Base-by-base conservation (phyloP, 805 yeast genomes). In the Phaffomyces antillensis region DNA sequence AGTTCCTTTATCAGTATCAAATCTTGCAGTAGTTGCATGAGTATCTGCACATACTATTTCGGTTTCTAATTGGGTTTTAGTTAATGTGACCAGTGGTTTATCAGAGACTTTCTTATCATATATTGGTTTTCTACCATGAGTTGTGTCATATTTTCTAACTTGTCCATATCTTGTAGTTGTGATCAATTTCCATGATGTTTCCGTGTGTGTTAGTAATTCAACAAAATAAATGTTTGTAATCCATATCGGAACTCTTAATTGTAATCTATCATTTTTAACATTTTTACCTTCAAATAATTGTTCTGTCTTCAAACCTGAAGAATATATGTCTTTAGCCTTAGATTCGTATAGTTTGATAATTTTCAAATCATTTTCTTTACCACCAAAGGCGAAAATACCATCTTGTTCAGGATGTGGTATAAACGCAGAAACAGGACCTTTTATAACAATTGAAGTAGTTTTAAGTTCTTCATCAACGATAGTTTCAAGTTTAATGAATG, bases 231-330 rank as follows among this genome's bases (percentile, higher is more conserved):
- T 70, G 44, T 74, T 72, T 6, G 80, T 75, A 35, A 87, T 73
- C 86, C 95, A 83, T 11, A 91, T 76, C 5, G 95, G 96, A 7
- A 82, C 93, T 47, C 89, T 73, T 50, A 93, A 66, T 54, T 86
- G 95, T 26, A 91, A 65, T 50, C 75, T 77, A 63, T 84, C 86
- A 54, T 86, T 81, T 48, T 83, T 78, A n/a, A 88, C 95, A 61
- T 88, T 88, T 59, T 85, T 85, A 3, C 84, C 96, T 52, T 75
- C 71, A 73, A 84, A 90, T 5, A 83, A 49, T 1, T 61, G 52
- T 20, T 62, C 57, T 49, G 63, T 53, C 39, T 58, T 44, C 20
- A 52, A 18, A 7, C 61, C 55, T 4, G 53, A 49, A 13, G 56
- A 35, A 17, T 63, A 61, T n/a, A 61, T 43, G 1, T 47, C 41